phyloP scores from a whole-genome alignment of 805 yeast genomes.

The Yarrowia keelungensis region DNA sequence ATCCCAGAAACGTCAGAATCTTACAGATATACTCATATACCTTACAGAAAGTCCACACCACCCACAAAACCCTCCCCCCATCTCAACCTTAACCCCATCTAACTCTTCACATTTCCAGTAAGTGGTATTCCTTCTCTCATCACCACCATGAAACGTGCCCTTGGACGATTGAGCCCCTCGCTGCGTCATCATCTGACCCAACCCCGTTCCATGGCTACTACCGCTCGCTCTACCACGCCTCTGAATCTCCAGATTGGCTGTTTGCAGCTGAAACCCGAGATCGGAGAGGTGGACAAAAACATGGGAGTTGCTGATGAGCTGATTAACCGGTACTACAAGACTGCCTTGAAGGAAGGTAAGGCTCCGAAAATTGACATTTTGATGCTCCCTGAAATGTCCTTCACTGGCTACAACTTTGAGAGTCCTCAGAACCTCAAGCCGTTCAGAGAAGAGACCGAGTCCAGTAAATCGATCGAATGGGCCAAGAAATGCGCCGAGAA shows the following conservation, averaged over 20 bases:
- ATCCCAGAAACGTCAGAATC: too few relatives aligned
- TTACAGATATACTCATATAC: too few relatives aligned
- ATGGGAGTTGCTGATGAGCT: conserved; percentile 18
- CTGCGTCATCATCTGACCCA: background rate
- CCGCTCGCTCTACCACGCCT: conserved; percentile 16
- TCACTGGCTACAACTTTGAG: conserved; percentile 81
- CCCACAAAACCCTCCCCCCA: background rate
- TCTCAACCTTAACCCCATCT: conserved; percentile 6
- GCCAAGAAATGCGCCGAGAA: conserved; percentile 61
- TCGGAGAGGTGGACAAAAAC: conserved; percentile 26
- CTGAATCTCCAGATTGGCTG: conserved; percentile 31
- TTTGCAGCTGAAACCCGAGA: conserved; percentile 32
- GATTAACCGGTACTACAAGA: conserved; percentile 4
- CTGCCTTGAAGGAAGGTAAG: conserved; percentile 1
- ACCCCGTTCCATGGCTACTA: conserved; percentile 19
- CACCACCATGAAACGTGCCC: conserved; percentile 16
- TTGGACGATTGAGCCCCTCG: conserved; percentile 3
- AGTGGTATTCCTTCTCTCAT: background rate
- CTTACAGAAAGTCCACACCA: too few relatives aligned
- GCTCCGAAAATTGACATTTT: conserved; percentile 59
- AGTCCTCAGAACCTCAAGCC: conserved; percentile 60
- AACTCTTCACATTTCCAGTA: background rate
- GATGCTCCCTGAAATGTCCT: conserved; percentile 81
- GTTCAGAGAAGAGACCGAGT: conserved; percentile 63
- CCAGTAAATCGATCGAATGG: conserved; percentile 54